These are phyloP conservation scores for Chrysopogon serrulatus DNA, from an alignment of 176 grass and related monocot genomes.

Conservation along the genomic window DNA sequence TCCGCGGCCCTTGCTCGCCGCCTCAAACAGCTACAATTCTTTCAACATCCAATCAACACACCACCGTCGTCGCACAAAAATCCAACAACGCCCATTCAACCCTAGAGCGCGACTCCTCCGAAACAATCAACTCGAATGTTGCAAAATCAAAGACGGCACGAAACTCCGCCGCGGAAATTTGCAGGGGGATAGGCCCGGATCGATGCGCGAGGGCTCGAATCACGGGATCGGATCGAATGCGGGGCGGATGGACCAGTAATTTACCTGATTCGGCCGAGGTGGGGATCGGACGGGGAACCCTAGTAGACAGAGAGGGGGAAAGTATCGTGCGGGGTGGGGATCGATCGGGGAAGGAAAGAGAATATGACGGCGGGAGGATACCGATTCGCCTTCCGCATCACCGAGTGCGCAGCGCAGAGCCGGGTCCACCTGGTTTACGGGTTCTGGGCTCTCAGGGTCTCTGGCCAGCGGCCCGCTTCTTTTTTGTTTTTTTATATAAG, in stretches of 20 bases:
- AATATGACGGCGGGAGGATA: neutral
- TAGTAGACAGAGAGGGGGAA: neutral
- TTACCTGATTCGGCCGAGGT: slow-evolving; percentile 24
- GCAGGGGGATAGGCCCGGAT: neutral
- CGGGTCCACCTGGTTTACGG: neutral
- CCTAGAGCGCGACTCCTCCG: neutral
- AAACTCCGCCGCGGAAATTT: neutral
- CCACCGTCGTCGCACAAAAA: neutral
- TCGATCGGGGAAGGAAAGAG: neutral
- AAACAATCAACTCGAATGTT: neutral
- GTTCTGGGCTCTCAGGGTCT: neutral
- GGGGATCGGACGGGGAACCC: neutral
- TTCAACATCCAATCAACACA: slow-evolving; percentile 34
- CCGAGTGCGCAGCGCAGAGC: neutral
- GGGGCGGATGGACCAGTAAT: neutral
- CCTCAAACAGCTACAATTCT: slow-evolving; percentile 29
- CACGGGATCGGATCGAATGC: neutral
- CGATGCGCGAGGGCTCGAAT: neutral
- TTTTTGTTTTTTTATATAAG: no score
- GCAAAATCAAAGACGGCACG: neutral
- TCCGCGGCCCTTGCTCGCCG: neutral
- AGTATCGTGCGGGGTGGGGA: neutral
- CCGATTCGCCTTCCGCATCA: neutral
- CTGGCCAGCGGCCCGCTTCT: no score
- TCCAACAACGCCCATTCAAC: neutral